Conservation (phyloP, 2,329 filamentous ascomycete genomes). For the Byssochlamys sp. region DNA sequence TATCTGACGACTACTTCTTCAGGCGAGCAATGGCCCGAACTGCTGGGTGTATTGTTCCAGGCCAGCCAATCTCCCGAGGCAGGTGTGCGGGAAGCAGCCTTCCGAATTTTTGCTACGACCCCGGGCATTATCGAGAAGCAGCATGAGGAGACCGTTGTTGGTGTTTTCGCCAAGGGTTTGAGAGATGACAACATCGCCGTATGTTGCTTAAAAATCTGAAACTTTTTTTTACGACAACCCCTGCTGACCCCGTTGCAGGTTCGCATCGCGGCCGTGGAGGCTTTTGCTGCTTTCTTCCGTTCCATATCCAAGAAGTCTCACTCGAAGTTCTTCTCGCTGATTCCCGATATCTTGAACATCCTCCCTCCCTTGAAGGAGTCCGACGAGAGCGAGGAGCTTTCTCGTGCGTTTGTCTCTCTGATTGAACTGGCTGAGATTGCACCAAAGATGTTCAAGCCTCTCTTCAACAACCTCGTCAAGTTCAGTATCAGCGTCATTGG, state of each 20-base stretch:
- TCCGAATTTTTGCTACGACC: constrained; percentile 88
- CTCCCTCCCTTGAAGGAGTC: constrained; percentile 87
- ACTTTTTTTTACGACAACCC: neutral
- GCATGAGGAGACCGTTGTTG: constrained; percentile 80
- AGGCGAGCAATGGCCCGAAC: constrained; percentile 83
- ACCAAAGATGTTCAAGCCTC: constrained; percentile 90
- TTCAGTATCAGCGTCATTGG: constrained; percentile 90
- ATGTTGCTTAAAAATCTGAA: constrained; percentile 20
- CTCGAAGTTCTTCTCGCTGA: constrained; percentile 73
- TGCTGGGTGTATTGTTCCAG: constrained; percentile 76
- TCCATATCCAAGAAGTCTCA: constrained; percentile 81
- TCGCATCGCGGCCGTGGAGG: constrained; percentile 86
- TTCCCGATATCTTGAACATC: constrained; percentile 88
- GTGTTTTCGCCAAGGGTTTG: constrained; percentile 84
- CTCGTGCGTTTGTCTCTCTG: constrained; percentile 76
- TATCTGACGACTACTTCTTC: constrained; percentile 11
- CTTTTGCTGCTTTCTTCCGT: constrained; percentile 91
- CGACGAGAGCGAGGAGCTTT: constrained; percentile 80
- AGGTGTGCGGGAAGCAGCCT: constrained; percentile 81
- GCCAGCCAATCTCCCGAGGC: constrained; percentile 77
- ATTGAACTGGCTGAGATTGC: constrained; percentile 92
- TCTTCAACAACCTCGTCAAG: constrained; percentile 87
- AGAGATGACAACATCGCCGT: constrained; percentile 75
- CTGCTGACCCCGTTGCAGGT: constrained; percentile 47
- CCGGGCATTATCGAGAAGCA: constrained; percentile 93